Conservation (phyloP, 139 green algal species). For the Klebsormidium nitens region DNA sequence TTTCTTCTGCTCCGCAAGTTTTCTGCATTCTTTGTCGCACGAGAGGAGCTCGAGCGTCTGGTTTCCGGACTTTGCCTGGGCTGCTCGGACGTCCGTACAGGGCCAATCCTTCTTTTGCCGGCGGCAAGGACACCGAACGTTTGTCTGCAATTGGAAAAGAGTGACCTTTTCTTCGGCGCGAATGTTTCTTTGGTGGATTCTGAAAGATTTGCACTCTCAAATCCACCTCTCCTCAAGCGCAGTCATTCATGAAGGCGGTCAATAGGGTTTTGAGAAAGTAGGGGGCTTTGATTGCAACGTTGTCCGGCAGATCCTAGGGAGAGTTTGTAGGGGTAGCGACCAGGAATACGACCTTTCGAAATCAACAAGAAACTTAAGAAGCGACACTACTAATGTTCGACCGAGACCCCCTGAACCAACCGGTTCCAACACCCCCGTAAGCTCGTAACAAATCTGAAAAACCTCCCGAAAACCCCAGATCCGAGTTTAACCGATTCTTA, state of each 20-base stretch:
- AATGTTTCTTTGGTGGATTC: background rate
- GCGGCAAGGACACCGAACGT: conserved; percentile 25
- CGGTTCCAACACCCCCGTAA: background rate
- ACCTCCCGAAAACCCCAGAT: background rate
- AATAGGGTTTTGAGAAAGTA: background rate
- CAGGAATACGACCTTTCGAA: too few species aligned
- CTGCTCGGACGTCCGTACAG: conserved; percentile 22
- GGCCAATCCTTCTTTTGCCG: conserved; percentile 30
- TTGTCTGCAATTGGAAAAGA: conserved; percentile 15
- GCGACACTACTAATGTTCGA: background rate
- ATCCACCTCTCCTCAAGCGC: background rate
- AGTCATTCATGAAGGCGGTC: background rate
- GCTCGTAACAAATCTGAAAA: background rate
- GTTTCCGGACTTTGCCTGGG: background rate
- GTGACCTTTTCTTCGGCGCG: background rate
- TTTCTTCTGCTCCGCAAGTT: background rate
- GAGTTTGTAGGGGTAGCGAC: too few species aligned
- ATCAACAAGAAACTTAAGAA: conserved; percentile 5
- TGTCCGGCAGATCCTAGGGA: too few species aligned
- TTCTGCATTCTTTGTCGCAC: background rate
- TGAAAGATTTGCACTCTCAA: background rate
- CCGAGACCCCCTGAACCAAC: background rate
- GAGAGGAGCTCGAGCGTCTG: background rate
- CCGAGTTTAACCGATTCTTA: background rate
- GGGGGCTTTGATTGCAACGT: background rate